Conservation (phyloP, 163 green algal genomes). For the Scenedesmus sp. region DNA sequence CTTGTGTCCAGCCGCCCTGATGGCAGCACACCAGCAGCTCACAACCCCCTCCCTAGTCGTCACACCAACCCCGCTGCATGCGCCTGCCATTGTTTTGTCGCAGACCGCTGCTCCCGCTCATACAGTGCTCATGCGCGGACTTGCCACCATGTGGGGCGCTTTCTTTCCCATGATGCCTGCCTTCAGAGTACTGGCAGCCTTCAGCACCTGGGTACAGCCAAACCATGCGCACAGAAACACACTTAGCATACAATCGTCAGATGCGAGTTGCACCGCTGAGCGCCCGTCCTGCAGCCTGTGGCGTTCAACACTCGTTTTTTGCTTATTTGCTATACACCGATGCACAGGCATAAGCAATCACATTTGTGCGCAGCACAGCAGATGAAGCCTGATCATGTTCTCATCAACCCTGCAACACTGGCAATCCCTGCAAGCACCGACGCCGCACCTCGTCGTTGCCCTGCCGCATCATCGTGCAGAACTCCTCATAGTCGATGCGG, state of each 20-base stretch:
- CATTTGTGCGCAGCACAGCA: too few species aligned
- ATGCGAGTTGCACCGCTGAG: background rate
- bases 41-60: background rate
- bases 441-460: slow-evolving; percentile 36
- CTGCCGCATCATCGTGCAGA: slow-evolving; percentile 53
- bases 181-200: slow-evolving; percentile 39
- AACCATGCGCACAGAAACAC: background rate
- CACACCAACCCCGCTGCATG: background rate
- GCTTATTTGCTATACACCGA: background rate
- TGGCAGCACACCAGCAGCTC: background rate
- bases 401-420: background rate
- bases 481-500: slow-evolving; percentile 56
- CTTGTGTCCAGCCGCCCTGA: background rate
- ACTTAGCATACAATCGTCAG: background rate
- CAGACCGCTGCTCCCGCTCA: background rate
- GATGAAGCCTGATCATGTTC: too few species aligned
- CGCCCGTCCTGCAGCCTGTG: background rate
- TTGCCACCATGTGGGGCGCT: slow-evolving; percentile 10
- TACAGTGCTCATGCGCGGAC: background rate
- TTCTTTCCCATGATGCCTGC: slow-evolving; percentile 41
- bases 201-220: slow-evolving; percentile 12
- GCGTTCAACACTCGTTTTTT: too few species aligned
- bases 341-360: background rate
- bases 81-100: background rate
- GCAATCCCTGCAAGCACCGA: background rate